Conservation (phyloP, 2,329 filamentous ascomycete species). For the Ophiostoma ips region DNA sequence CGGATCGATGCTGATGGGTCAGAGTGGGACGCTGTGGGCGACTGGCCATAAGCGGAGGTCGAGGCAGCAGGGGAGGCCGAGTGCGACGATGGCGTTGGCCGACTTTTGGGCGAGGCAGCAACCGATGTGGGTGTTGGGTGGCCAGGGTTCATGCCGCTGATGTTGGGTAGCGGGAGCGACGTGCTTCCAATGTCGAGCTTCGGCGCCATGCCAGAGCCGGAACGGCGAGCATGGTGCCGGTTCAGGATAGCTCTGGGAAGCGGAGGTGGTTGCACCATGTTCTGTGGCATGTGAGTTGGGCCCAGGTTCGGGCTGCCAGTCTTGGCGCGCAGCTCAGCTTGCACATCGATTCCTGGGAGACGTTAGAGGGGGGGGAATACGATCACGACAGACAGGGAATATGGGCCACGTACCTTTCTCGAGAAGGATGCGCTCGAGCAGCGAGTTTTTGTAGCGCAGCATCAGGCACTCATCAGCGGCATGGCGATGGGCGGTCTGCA, state of each 20-base stretch:
- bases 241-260: slow-evolving; percentile 72
- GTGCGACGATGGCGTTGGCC: slow-evolving; percentile 74
- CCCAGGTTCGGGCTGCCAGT: slow-evolving; percentile 72
- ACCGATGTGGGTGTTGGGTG: slow-evolving; percentile 32
- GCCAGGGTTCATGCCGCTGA: slow-evolving; percentile 16
- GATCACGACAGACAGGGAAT: background rate
- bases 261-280: slow-evolving; percentile 57
- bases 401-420: slow-evolving; percentile 60
- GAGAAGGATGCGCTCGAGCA: slow-evolving; percentile 85
- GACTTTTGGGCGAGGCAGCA: slow-evolving; percentile 51
- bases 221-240: slow-evolving; percentile 59
- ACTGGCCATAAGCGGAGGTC: slow-evolving; percentile 27
- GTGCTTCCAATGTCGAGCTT: slow-evolving; percentile 47
- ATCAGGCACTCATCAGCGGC: slow-evolving; percentile 95
- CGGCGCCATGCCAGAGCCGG: slow-evolving; percentile 59
- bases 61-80: slow-evolving; percentile 41
- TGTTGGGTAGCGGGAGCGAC: slow-evolving; percentile 28
- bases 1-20: slow-evolving; percentile 31
- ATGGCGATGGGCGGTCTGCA: slow-evolving; percentile 87
- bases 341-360: slow-evolving; percentile 75
- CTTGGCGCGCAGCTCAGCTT: slow-evolving; percentile 87
- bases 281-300: slow-evolving; percentile 53
- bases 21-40: slow-evolving; percentile 28
- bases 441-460: slow-evolving; percentile 95
- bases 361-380: slow-evolving; percentile 1